Percentiles rank a stretch among this genome's conserved stretches.
Conservation (phyloP, 2,329 filamentous ascomycete species). For the Penicillium nordicum region DNA sequence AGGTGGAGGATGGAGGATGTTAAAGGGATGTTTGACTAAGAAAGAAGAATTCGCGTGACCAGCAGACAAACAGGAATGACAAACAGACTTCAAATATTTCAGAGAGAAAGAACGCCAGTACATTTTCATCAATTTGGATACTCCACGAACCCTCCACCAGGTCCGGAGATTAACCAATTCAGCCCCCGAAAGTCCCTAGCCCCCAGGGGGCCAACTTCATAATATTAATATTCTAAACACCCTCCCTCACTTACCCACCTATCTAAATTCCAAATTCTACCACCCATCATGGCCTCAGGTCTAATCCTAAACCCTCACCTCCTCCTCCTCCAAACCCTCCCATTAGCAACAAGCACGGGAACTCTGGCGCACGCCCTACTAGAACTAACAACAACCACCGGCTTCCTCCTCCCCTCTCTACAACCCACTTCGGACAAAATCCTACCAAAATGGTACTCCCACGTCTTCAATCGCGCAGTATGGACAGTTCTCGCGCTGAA, state of each 20-base stretch:
- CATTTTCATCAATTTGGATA: neutral
- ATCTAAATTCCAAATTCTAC: neutral
- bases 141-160: too few relatives aligned
- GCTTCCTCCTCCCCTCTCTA: constrained; percentile 11
- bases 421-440: constrained; percentile 2
- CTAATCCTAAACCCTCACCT: constrained; percentile 17
- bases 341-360: constrained; percentile 19
- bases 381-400: constrained; percentile 11
- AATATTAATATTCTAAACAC: too few relatives aligned
- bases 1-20: neutral
- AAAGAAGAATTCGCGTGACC: neutral
- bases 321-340: constrained; percentile 13
- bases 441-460: constrained; percentile 10
- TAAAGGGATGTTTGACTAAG: neutral
- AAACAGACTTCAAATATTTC: too few relatives aligned
- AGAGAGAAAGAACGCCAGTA: neutral
- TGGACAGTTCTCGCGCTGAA: constrained; percentile 13
- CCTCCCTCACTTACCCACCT: too few relatives aligned
- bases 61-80: too few relatives aligned
- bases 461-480: constrained; percentile 12
- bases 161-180: neutral
- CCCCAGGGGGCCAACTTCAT: too few relatives aligned
- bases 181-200: neutral
- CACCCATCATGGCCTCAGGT: constrained; percentile 11
- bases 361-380: constrained; percentile 13